Percentiles rank a stretch among this genome's conserved stretches.
Evolutionary conservation across 148 eudicot genomes (phyloP).

Genomic region (Selenicereus undatus): DNA sequence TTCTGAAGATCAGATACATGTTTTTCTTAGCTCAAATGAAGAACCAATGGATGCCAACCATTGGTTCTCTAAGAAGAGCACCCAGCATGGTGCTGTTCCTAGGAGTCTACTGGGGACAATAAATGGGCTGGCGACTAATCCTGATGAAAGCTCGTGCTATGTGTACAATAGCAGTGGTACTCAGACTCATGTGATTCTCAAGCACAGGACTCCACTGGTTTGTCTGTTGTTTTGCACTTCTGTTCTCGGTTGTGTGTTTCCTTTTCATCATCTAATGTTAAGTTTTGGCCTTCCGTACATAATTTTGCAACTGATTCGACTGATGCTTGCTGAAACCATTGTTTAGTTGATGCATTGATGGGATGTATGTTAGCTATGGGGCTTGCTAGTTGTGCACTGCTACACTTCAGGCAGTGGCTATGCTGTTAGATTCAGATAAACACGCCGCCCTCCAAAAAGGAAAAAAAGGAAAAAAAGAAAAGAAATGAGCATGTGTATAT

Average conservation of each 20-base stretch:
- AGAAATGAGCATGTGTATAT: not conserved
- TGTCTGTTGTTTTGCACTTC: constrained; percentile 25
- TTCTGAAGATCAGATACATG: constrained; percentile 59
- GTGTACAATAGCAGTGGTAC: constrained; percentile 48
- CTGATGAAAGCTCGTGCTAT: constrained; percentile 79
- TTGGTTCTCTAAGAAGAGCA: constrained; percentile 16
- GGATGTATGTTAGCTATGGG: not conserved
- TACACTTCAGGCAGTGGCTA: not conserved
- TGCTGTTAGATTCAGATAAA: not conserved
- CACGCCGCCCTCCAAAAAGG: not conserved
- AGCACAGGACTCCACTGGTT: constrained; percentile 92
- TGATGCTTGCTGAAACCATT: not conserved
- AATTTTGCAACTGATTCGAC: not conserved
- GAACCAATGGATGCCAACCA: constrained; percentile 23
- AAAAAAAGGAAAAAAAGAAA: no score
- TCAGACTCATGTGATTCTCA: constrained; percentile 86
- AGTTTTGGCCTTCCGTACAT: not conserved
- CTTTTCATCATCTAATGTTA: not conserved
- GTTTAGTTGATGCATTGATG: not conserved
- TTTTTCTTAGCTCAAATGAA: constrained; percentile 52
- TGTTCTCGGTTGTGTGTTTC: not conserved
- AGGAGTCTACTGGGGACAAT: constrained; percentile 59
- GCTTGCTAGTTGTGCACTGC: not conserved
- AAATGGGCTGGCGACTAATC: constrained; percentile 66
- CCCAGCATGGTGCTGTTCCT: constrained; percentile 29